These are phyloP conservation scores for Kluyveromyces aestuarii DNA, from an alignment of 805 yeast genomes.

Conservation along the genomic window DNA sequence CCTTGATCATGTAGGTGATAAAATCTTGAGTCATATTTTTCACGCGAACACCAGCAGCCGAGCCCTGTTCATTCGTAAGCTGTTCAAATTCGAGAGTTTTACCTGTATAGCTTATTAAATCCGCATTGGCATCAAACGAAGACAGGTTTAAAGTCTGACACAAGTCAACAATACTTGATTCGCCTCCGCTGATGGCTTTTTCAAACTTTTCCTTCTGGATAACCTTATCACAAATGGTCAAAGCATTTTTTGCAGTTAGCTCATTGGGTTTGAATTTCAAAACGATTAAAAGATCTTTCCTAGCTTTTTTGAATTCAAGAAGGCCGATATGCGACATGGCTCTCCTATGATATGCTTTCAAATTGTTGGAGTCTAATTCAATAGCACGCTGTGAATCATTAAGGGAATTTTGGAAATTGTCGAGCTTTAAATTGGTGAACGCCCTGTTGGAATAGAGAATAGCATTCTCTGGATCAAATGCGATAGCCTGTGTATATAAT, in stretches of 20 bases:
- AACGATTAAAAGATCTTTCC: conserved; percentile 56
- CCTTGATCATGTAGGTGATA: conserved; percentile 51
- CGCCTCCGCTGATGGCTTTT: conserved; percentile 74
- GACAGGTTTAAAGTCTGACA: conserved; percentile 20
- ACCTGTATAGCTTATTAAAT: conserved; percentile 24
- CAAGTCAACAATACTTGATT: conserved; percentile 29
- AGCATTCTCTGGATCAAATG: conserved; percentile 46
- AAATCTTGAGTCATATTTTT: conserved; percentile 45
- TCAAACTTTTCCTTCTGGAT: conserved; percentile 73
- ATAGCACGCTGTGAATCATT: conserved; percentile 70
- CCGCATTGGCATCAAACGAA: conserved; percentile 26
- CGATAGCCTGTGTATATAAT: conserved; percentile 67
- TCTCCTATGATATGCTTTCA: conserved; percentile 80
- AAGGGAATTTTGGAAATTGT: conserved; percentile 78
- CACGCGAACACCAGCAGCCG: conserved; percentile 19
- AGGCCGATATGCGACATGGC: conserved; percentile 77
- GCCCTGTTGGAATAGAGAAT: conserved; percentile 80
- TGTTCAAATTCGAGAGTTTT: conserved; percentile 21
- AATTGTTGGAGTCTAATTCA: conserved; percentile 51
- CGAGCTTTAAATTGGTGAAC: conserved; percentile 77
- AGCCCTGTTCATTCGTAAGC: conserved; percentile 18
- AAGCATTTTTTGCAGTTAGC: conserved; percentile 50
- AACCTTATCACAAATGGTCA: conserved; percentile 53
- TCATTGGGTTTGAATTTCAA: conserved; percentile 60
- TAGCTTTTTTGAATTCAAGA: conserved; percentile 65